Evolutionary conservation across 768 basidiomycete genomes (phyloP), one percentile per base, ranked within the genome.

Genomic region (Kwoniella newhampshirensis): DNA sequence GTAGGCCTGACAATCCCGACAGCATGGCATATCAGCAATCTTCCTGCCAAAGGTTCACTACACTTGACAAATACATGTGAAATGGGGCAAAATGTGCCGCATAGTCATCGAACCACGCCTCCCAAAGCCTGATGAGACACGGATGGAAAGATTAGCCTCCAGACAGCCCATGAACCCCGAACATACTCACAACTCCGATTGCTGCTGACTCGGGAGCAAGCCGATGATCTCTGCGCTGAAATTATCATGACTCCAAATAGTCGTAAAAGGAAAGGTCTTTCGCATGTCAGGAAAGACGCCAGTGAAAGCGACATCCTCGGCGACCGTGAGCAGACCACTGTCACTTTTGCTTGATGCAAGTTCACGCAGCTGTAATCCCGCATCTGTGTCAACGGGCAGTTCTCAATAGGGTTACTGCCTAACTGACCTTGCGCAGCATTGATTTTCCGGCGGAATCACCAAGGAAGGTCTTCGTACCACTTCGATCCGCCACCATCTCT

Each of bases 171-270:
- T n/a, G n/a, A n/a, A n/a, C n/a, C n/a, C n/a, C n/a, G n/a, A n/a
- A n/a, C n/a, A n/a, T 12, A 59, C 71, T 57, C 42, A 75, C 70
- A 73, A 5, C 54, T 71, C 67, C 1, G 75, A 60, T 44, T 76
- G 73, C 42, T 65, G 65, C 21, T 51, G 27, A 41, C 55, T 66
- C 8, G 75, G 75, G 15, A 76, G 41, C 1, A 76, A 61, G 2
- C 70, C 71, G 18, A 76, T 68, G 51, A 76, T 70, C 48, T 76
- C 75, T 11, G 59, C 70, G 18, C 57, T 67, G 51, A 75, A 76
- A 46, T 73, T 72, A 37, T 76, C 75, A 43, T 75, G 73, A 57
- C 68, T 71, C 75, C 75, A 76, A 40, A 76, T 76, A 2, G 75
- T 76, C 8, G 75, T 75, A 53, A 76, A 76, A 3, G 75, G 75